Evolutionary conservation across 805 yeast species (phyloP).

Genomic region (Schizosaccharomyces cryophilus): DNA sequence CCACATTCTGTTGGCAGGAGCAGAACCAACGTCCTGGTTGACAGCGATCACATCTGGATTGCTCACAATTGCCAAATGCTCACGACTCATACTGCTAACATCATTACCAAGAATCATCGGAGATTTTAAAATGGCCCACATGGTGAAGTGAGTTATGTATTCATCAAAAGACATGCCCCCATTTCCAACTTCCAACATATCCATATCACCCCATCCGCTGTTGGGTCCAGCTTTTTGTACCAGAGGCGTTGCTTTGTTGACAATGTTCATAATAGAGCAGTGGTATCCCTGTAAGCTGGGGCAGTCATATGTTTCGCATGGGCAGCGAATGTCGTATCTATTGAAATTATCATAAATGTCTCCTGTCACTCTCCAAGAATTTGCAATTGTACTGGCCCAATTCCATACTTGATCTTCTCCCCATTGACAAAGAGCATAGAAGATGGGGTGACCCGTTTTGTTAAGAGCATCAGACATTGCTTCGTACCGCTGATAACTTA

Average conservation of each 20-base stretch:
- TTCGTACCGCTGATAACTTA: conserved; percentile 12
- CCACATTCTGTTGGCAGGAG: neutral
- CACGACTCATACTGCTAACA: conserved; percentile 9
- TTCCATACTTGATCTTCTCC: conserved; percentile 14
- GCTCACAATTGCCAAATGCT: conserved; percentile 9
- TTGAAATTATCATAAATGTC: conserved; percentile 11
- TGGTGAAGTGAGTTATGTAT: conserved; percentile 13
- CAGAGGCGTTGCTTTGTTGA: conserved; percentile 12
- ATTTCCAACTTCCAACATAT: conserved; percentile 14
- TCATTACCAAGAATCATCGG: conserved; percentile 15
- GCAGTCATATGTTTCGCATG: conserved; percentile 13
- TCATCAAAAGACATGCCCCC: conserved; percentile 14
- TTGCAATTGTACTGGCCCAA: conserved; percentile 14
- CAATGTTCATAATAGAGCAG: conserved; percentile 13
- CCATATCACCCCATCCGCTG: conserved; percentile 14
- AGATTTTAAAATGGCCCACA: conserved; percentile 15
- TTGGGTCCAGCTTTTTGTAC: conserved; percentile 10
- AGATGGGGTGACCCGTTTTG: conserved; percentile 13
- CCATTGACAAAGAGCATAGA: conserved; percentile 15
- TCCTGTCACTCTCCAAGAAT: conserved; percentile 14
- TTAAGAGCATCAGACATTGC: conserved; percentile 14
- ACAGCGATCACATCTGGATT: neutral
- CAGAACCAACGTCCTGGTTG: neutral
- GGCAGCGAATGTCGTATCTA: conserved; percentile 10
- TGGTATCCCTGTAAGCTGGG: conserved; percentile 10